Conservation (phyloP, 1,139 yeast species). For the Spencermartinsiella ligniputridi region DNA sequence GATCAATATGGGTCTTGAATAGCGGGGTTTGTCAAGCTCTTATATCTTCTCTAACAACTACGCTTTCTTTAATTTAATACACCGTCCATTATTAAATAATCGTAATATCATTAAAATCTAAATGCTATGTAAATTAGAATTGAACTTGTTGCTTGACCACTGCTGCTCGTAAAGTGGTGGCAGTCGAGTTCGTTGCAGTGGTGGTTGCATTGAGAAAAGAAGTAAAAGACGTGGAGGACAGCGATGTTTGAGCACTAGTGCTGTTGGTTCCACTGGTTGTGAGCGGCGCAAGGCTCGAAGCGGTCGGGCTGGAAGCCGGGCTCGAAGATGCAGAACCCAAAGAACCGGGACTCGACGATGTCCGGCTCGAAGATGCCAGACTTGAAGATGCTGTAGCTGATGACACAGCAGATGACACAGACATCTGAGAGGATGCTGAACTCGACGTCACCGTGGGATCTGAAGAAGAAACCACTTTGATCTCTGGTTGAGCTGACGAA, state of each 20-base stretch:
- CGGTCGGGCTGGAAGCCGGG: not conserved
- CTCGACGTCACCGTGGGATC: not conserved
- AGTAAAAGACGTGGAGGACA: not conserved
- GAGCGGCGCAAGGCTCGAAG: not conserved
- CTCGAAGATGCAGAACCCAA: not conserved
- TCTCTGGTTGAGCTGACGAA: slow-evolving; percentile 3
- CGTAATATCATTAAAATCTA: not conserved
- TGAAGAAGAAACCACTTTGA: not conserved
- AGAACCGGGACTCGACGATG: not conserved
- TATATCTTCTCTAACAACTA: too few relatives aligned
- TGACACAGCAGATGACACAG: not conserved
- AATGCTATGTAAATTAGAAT: not conserved
- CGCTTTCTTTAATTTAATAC: too few relatives aligned
- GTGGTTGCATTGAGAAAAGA: not conserved
- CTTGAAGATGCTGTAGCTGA: not conserved
- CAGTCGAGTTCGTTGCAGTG: slow-evolving; percentile 1
- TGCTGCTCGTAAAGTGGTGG: not conserved
- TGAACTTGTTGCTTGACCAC: not conserved
- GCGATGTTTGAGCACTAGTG: not conserved
- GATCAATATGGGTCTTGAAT: too few relatives aligned
- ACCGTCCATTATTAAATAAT: slow-evolving; percentile 1
- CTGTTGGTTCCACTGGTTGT: not conserved
- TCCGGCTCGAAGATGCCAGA: not conserved
- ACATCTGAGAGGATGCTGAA: not conserved
- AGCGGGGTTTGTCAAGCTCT: too few relatives aligned